These are phyloP conservation scores for Penicillium cinerascens DNA, from an alignment of 495 filamentous ascomycete genomes.

Conservation along the genomic window DNA sequence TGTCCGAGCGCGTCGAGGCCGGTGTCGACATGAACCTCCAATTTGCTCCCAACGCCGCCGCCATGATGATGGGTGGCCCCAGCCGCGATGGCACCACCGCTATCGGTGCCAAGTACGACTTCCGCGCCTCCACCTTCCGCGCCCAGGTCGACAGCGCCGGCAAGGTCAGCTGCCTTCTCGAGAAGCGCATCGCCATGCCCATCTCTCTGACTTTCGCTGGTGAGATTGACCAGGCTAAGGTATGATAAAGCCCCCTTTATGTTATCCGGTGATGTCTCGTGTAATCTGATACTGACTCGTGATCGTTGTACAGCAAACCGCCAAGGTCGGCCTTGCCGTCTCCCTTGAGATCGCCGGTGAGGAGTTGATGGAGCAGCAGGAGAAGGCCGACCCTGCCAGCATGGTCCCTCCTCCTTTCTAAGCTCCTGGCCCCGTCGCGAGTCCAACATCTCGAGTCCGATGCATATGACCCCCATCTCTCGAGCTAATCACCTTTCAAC, in stretches of 20 bases:
- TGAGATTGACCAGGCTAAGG: constrained; percentile 95
- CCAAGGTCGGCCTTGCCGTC: constrained; percentile 91
- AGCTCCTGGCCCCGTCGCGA: constrained; percentile 13
- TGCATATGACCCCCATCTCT: constrained; percentile 5
- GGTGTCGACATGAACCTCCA: constrained; percentile 92
- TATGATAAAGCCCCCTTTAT: constrained; percentile 43
- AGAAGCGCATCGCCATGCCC: constrained; percentile 89
- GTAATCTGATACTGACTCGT: constrained; percentile 12
- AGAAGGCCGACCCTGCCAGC: constrained; percentile 52
- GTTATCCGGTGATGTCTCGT: not conserved
- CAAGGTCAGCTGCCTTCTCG: constrained; percentile 85
- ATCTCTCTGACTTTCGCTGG: constrained; percentile 92
- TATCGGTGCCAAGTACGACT: constrained; percentile 96
- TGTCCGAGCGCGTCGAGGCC: constrained; percentile 94
- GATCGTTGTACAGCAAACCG: constrained; percentile 65
- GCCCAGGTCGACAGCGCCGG: constrained; percentile 94
- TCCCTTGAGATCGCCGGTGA: constrained; percentile 87
- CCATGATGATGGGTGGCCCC: constrained; percentile 64
- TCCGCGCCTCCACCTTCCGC: constrained; percentile 88
- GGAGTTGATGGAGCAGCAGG: constrained; percentile 89
- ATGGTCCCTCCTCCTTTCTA: constrained; percentile 55
- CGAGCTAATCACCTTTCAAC: constrained; percentile 33
- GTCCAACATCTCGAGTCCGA: constrained; percentile 2
- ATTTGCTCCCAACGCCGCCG: constrained; percentile 60
- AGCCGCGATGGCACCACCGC: constrained; percentile 85